Conservation (phyloP, 495 filamentous ascomycete species). For the Xylaria scruposa region DNA sequence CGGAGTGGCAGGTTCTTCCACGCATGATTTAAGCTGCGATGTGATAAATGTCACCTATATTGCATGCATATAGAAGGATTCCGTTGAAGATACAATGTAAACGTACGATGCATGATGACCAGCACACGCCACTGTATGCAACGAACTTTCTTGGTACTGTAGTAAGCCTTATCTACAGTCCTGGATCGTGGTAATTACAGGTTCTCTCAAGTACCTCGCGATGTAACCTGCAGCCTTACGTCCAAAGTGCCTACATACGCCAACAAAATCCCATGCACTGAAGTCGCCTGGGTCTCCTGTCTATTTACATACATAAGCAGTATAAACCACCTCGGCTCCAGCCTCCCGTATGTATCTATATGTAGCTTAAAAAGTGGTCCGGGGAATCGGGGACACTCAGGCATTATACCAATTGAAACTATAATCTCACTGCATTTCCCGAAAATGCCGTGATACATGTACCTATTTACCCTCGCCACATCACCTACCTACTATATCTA, state of each 20-base stretch:
- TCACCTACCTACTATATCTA: too few relatives aligned
- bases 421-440: too few relatives aligned
- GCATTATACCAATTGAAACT: too few relatives aligned
- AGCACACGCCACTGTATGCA: background rate
- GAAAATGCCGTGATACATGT: too few relatives aligned
- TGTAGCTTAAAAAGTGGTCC: too few relatives aligned
- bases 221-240: background rate
- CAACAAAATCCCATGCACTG: background rate
- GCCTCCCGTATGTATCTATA: too few relatives aligned
- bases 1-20: background rate
- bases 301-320: too few relatives aligned
- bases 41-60: background rate
- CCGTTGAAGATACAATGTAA: background rate
- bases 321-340: too few relatives aligned
- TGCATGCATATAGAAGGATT: background rate
- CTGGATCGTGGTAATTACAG: background rate
- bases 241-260: background rate
- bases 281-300: background rate
- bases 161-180: background rate
- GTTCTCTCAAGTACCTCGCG: background rate
- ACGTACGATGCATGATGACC: background rate
- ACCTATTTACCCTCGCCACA: too few relatives aligned
- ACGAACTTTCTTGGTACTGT: too few relatives aligned
- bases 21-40: background rate
- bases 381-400: too few relatives aligned